These are phyloP conservation scores for Fusarium sp. DNA, from an alignment of 2,329 filamentous ascomycete genomes.

Conservation along the genomic window DNA sequence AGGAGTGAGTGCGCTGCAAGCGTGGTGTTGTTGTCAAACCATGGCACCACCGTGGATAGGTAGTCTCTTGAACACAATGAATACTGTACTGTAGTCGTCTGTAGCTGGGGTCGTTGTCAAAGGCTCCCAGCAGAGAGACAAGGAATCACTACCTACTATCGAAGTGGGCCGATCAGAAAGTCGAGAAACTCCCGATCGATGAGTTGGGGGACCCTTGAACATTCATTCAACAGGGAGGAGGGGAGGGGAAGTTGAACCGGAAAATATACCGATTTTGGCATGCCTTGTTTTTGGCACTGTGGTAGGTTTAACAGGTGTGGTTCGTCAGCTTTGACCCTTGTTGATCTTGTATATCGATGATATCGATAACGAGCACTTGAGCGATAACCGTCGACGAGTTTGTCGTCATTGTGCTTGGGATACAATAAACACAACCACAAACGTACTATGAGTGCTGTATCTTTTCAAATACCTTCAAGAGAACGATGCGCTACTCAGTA, in stretches of 20 bases:
- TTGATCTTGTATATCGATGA: conserved; percentile 1
- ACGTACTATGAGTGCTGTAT: no score
- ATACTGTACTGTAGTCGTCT: no score
- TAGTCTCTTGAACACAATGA: neutral
- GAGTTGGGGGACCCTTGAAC: conserved; percentile 17
- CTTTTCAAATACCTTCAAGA: no score
- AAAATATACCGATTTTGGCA: no score
- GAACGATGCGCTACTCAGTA: no score
- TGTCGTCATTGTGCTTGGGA: conserved; percentile 36
- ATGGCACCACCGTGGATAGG: conserved; percentile 37
- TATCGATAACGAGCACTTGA: conserved; percentile 1
- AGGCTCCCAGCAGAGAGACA: conserved; percentile 7
- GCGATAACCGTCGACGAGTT: conserved; percentile 3
- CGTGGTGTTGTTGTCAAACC: conserved; percentile 39
- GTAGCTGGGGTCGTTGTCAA: conserved; percentile 2
- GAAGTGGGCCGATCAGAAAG: conserved; percentile 22
- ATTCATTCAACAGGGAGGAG: neutral
- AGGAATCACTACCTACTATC: conserved; percentile 6
- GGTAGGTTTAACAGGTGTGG: no score
- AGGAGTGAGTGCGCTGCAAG: conserved; percentile 27
- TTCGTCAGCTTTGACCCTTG: neutral
- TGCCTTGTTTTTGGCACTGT: no score
- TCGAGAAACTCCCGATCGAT: conserved; percentile 20
- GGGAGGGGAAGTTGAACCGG: no score
- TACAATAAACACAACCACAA: no score